phyloP scores from a whole-genome alignment of 257 asterid genomes.

The Sherardia arvensis region DNA sequence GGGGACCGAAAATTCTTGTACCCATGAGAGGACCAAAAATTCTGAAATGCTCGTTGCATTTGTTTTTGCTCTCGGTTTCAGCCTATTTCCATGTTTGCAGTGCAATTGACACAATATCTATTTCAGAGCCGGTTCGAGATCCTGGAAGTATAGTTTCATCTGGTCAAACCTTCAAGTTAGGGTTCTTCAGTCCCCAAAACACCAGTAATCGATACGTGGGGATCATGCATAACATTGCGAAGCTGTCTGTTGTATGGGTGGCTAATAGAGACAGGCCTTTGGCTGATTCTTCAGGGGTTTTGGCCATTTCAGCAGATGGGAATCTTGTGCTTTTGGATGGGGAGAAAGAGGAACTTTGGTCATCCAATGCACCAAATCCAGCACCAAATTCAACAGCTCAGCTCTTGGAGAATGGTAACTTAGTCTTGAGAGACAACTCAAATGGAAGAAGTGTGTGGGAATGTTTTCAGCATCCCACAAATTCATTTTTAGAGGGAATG shows the following conservation, averaged over 20 bases:
- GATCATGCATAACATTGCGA: slow-evolving; percentile 10
- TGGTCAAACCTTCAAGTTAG: slow-evolving; percentile 16
- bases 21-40: not conserved
- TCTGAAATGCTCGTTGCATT: not conserved
- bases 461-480: slow-evolving; percentile 25
- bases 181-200: slow-evolving; percentile 20
- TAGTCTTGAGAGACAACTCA: slow-evolving; percentile 23
- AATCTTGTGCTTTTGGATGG: slow-evolving; percentile 27
- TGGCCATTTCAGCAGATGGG: slow-evolving; percentile 30
- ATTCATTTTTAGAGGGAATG: slow-evolving; percentile 30
- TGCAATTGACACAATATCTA: slow-evolving; percentile 7
- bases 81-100: not conserved
- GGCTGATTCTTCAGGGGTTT: slow-evolving; percentile 19
- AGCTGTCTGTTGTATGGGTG: slow-evolving; percentile 30
- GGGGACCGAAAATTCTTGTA: not conserved
- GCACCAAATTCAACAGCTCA: slow-evolving; percentile 21
- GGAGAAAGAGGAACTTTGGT: slow-evolving; percentile 22
- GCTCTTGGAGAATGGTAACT: slow-evolving; percentile 33
- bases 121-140: slow-evolving; percentile 12
- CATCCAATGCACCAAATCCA: slow-evolving; percentile 21
- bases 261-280: slow-evolving; percentile 43
- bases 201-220: slow-evolving; percentile 18
- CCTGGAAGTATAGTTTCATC: slow-evolving; percentile 15
- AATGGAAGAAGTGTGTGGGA: slow-evolving; percentile 32
- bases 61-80: not conserved